Base-by-base conservation (phyloP, 208 protist genomes). In the Trypanosoma congolense region DNA sequence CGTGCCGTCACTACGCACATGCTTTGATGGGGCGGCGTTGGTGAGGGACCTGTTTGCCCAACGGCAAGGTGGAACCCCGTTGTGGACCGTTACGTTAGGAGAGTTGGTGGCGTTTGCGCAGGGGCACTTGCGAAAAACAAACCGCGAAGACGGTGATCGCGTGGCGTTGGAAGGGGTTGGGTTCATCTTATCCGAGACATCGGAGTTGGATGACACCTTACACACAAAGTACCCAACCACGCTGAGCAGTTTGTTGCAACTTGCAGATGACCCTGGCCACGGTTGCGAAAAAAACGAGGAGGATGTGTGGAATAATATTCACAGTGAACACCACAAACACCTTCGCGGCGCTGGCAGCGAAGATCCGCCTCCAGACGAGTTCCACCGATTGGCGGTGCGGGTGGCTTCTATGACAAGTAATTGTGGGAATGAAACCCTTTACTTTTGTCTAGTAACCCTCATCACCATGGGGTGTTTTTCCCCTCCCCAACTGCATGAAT, bases 11-110 rank as follows among this genome's bases (percentile, higher is more conserved):
- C 25, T 58, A 4, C 26, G 21, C 0, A 36, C 2, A 0, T 65
- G 42, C 24, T 24, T 31, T 48, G 25, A 6, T 12, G 59, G 49
- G 18, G 18, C 29, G 46, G 50, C 28, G 3, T 30, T 31, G 12
- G 42, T 65, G n/a, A 19, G 26, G 30, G 43, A 58, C 14, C 19
- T 58, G 2, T 51, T 65, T 35, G 50, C 48, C 6, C 43, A 47
- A 12, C 38, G 41, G 38, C 43, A 31, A 1, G 48, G 47, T 41
- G 40, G 36, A 38, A 29, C 58, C 1, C 35, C 41, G 21, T 25
- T 64, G 25, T 56, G 58, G 48, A 56, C 28, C 43, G 22, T 43
- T 3, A 56, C 58, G 38, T 33, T 56, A 36, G 33, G 19, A 14
- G 49, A 64, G 26, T 47, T 64, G 26, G 43, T 56, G 25, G 33